Percentiles rank a stretch among this genome's conserved stretches.
Evolutionary conservation across 1,284 basidiomycete species (phyloP).

Genomic region (Ustilago nuda): DNA sequence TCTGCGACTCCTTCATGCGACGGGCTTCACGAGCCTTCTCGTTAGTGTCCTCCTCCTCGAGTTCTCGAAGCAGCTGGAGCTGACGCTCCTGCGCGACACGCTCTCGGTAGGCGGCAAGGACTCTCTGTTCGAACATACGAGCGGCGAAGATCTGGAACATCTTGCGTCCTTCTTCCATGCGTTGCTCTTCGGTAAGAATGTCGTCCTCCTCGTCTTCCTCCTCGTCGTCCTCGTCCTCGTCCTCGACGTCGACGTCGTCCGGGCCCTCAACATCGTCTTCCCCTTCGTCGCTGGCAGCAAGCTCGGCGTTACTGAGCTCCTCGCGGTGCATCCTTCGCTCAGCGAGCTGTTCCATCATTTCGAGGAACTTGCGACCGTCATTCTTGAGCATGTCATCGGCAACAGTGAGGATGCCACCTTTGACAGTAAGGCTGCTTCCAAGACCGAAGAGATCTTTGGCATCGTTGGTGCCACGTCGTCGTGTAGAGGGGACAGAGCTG

Average conservation of each 20-base stretch:
- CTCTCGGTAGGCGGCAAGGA: conserved; percentile 90
- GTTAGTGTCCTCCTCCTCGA: conserved; percentile 86
- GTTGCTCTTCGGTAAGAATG: conserved; percentile 76
- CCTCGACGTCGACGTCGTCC: conserved; percentile 57
- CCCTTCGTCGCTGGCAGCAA: conserved; percentile 71
- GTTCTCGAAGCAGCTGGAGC: conserved; percentile 84
- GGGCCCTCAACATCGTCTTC: conserved; percentile 41
- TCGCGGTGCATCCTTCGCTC: conserved; percentile 92
- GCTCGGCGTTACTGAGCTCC: conserved; percentile 73
- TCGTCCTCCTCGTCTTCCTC: conserved; percentile 72
- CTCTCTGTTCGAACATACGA: conserved; percentile 98
- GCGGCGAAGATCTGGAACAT: conserved; percentile 99
- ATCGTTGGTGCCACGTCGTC: conserved; percentile 36
- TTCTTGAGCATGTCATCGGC: conserved; percentile 98
- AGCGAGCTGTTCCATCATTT: conserved; percentile 99
- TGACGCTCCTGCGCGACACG: conserved; percentile 88
- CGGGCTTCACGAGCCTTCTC: conserved; percentile 88
- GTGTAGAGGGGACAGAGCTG: conserved; percentile 28
- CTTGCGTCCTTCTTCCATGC: conserved; percentile 96
- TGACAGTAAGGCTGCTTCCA: conserved; percentile 82
- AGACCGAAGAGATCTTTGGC: conserved; percentile 80
- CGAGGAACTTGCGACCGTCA: conserved; percentile 96
- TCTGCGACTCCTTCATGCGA: conserved; percentile 94
- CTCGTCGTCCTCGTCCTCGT: conserved; percentile 72
- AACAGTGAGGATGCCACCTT: conserved; percentile 96